Percentiles rank a stretch among this genome's conserved stretches.
Conservation (phyloP, 164 flowering plant species). For the Cinnamomum chago region DNA sequence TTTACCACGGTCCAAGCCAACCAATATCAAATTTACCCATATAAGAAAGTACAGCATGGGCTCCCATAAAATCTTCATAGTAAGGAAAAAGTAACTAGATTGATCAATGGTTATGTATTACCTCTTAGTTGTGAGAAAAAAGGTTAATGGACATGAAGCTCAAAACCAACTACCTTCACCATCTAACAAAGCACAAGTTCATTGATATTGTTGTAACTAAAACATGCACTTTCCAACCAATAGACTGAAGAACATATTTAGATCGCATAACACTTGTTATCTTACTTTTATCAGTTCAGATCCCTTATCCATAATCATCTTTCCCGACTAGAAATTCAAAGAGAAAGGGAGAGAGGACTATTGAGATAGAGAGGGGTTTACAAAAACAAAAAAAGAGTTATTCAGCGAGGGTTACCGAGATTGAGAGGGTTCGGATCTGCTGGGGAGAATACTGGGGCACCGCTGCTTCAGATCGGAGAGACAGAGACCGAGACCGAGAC, state of each 20-base stretch:
- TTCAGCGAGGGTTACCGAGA: too few relatives aligned
- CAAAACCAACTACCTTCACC: slow-evolving; percentile 42
- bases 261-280: not conserved
- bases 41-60: not conserved
- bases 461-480: too few relatives aligned
- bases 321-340: too few relatives aligned
- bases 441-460: too few relatives aligned
- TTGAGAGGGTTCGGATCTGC: too few relatives aligned
- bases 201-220: not conserved
- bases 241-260: not conserved
- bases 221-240: not conserved
- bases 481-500: too few relatives aligned
- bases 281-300: slow-evolving; percentile 47
- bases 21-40: not conserved
- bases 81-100: not conserved
- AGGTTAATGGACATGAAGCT: slow-evolving; percentile 85
- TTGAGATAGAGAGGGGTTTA: too few relatives aligned
- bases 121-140: slow-evolving; percentile 72
- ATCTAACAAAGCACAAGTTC: slow-evolving; percentile 29
- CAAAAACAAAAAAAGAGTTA: too few relatives aligned
- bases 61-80: not conserved
- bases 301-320: slow-evolving; percentile 37
- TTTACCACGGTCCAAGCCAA: not conserved
- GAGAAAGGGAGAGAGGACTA: too few relatives aligned
- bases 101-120: slow-evolving; percentile 11